Conservation (phyloP, 805 yeast species). For the Sungouiella thailandica region DNA sequence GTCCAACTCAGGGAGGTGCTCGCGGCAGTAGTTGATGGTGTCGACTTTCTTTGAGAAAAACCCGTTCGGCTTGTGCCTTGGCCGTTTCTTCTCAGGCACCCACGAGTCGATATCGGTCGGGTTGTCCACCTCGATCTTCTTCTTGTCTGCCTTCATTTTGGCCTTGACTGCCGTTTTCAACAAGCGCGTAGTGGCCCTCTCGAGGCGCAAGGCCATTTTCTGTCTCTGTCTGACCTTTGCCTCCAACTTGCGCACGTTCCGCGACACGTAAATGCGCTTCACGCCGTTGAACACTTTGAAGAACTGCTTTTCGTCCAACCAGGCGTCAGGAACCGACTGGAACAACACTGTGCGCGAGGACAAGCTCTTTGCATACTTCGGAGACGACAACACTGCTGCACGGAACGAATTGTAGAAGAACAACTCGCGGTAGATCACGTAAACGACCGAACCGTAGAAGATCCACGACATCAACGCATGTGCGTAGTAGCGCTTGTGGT, state of each 20-base stretch:
- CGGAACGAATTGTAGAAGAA: conserved; percentile 72
- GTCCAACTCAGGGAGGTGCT: conserved; percentile 53
- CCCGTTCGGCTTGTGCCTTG: conserved; percentile 50
- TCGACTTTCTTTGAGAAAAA: conserved; percentile 50
- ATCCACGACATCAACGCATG: conserved; percentile 81
- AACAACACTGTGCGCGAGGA: conserved; percentile 80
- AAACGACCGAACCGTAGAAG: conserved; percentile 66
- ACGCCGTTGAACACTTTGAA: conserved; percentile 78
- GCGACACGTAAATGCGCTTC: conserved; percentile 72
- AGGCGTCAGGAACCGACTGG: conserved; percentile 76
- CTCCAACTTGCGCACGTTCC: conserved; percentile 54
- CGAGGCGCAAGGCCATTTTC: conserved; percentile 56
- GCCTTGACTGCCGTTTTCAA: conserved; percentile 61
- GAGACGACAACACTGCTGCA: conserved; percentile 74
- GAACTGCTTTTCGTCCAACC: conserved; percentile 67
- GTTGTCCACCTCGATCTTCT: conserved; percentile 42
- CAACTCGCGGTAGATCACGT: conserved; percentile 77
- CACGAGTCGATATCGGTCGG: conserved; percentile 48
- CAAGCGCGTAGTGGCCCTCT: conserved; percentile 56
- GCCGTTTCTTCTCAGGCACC: conserved; percentile 65
- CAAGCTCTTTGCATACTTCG: conserved; percentile 67
- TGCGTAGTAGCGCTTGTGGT: conserved; percentile 67
- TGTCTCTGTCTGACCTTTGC: conserved; percentile 56
- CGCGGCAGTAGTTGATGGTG: conserved; percentile 52
- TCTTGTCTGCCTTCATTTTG: conserved; percentile 61